Evolutionary conservation across 2,329 filamentous ascomycete genomes (phyloP).

Genomic region (Thelonectria blattea): DNA sequence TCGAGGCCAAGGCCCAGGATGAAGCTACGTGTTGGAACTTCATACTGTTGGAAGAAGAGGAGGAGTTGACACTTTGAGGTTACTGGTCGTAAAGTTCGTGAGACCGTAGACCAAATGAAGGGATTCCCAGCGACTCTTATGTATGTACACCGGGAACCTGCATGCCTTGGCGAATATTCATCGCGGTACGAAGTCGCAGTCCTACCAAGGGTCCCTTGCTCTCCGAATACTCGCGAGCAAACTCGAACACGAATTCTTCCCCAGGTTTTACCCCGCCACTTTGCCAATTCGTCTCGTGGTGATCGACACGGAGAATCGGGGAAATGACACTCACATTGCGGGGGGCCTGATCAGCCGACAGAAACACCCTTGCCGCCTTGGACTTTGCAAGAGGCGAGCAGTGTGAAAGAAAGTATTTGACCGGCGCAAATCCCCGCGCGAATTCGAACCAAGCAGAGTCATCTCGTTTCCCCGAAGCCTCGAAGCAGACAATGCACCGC

Average conservation of each 20-base stretch:
- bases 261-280: conserved; percentile 15
- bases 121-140: conserved; percentile 1
- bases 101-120: not conserved
- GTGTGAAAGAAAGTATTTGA: conserved; percentile 23
- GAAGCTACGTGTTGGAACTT: conserved; percentile 13
- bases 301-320: conserved; percentile 31
- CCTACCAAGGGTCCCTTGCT: not conserved
- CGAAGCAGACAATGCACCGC: conserved; percentile 14
- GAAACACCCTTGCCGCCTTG: too few species aligned
- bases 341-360: conserved; percentile 9
- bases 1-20: conserved; percentile 5
- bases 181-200: not conserved
- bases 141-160: not conserved
- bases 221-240: not conserved
- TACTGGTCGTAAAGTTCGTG: too few species aligned
- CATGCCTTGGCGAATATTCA: not conserved
- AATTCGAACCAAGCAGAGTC: not conserved
- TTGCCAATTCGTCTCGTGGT: not conserved
- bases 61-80: not conserved
- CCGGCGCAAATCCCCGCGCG: conserved; percentile 28
- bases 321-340: conserved; percentile 15
- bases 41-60: conserved; percentile 5
- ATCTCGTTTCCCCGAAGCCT: not conserved
- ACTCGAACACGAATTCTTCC: conserved; percentile 9
- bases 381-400: too few species aligned